Conservation (phyloP, 2,329 filamentous ascomycete genomes). For the Periconia sp. region DNA sequence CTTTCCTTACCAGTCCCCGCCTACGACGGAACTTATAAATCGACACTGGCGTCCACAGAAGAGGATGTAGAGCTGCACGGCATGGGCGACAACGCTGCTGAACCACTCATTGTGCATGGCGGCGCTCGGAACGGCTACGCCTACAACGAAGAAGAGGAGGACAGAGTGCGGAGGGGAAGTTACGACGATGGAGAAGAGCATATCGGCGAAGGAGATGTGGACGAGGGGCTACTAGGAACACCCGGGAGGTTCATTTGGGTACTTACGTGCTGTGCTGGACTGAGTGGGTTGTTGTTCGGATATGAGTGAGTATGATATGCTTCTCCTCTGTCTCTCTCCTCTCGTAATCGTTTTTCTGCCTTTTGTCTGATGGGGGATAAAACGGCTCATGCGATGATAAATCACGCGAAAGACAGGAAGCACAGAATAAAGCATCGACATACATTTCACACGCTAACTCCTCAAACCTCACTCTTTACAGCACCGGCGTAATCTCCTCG, state of each 20-base stretch:
- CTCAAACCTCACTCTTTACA: slow-evolving; percentile 10
- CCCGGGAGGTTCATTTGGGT: slow-evolving; percentile 54
- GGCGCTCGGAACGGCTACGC: slow-evolving; percentile 12
- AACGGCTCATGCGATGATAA: no score
- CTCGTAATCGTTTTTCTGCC: background rate
- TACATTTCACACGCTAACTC: slow-evolving; percentile 4
- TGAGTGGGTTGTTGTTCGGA: slow-evolving; percentile 62
- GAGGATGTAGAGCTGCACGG: slow-evolving; percentile 25
- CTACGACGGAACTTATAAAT: background rate
- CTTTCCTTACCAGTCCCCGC: background rate
- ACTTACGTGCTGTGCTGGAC: slow-evolving; percentile 59
- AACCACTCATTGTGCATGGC: slow-evolving; percentile 31
- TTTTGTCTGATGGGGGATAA: no score
- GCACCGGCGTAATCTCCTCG: slow-evolving; percentile 63
- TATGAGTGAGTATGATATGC: slow-evolving; percentile 53
- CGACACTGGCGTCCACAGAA: background rate
- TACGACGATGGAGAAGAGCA: background rate
- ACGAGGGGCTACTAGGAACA: slow-evolving; percentile 31
- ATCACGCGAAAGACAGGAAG: background rate
- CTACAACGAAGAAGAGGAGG: slow-evolving; percentile 23
- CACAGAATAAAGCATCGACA: background rate
- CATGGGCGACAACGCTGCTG: slow-evolving; percentile 33
- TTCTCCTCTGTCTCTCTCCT: background rate
- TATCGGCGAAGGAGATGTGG: slow-evolving; percentile 14
- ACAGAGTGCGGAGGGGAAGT: slow-evolving; percentile 6